Conservation (phyloP, 2,329 filamentous ascomycete species). For the Beauveria varroae region DNA sequence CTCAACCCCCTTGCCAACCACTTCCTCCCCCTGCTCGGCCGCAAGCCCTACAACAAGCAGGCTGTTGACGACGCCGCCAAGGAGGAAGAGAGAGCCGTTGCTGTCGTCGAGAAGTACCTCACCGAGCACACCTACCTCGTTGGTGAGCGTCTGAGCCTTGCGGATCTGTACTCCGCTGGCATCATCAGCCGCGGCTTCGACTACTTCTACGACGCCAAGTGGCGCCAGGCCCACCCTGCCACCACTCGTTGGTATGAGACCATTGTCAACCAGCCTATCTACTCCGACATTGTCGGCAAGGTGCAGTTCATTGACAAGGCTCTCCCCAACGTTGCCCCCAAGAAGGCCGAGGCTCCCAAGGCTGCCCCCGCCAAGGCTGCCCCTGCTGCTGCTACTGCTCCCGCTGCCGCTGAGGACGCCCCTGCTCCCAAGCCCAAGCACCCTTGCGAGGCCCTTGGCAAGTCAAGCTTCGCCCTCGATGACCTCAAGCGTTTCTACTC, state of each 20-base stretch:
- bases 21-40: constrained; percentile 81
- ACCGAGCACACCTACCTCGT: constrained; percentile 93
- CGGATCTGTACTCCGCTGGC: constrained; percentile 78
- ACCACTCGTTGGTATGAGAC: constrained; percentile 92
- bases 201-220: constrained; percentile 89
- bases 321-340: constrained; percentile 59
- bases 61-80: constrained; percentile 72
- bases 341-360: constrained; percentile 68
- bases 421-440: constrained; percentile 84
- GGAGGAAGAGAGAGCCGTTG: constrained; percentile 58
- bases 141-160: constrained; percentile 93
- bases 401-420: constrained; percentile 32
- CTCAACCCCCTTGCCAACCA: constrained; percentile 65
- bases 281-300: constrained; percentile 69
- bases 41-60: constrained; percentile 96
- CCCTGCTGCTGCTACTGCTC: constrained; percentile 29
- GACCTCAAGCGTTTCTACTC: constrained; percentile 99
- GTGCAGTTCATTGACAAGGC: constrained; percentile 76
- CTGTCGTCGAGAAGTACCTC: constrained; percentile 79
- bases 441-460: constrained; percentile 78
- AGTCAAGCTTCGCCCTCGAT: constrained; percentile 75
- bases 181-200: constrained; percentile 84
- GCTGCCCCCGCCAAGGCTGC: constrained; percentile 36
- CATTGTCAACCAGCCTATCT: constrained; percentile 86
- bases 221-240: constrained; percentile 76